Percentiles rank a stretch among this genome's conserved stretches.
Conservation (phyloP, 352 stramenopile species). For the Pythium sp. region DNA sequence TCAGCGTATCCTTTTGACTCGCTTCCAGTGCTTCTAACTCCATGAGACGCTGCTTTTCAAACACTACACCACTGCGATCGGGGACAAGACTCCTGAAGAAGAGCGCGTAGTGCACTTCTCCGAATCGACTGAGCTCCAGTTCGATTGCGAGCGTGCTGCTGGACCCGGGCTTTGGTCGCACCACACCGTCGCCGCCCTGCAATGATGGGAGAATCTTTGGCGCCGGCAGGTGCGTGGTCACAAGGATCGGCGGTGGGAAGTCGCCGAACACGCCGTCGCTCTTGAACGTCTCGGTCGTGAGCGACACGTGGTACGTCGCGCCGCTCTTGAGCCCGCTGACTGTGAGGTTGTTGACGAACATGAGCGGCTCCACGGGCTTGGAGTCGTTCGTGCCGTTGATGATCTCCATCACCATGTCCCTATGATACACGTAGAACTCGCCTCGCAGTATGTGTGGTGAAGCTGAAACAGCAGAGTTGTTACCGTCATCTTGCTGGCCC, state of each 20-base stretch:
- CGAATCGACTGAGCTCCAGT: conserved; percentile 54
- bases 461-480: neutral
- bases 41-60: conserved; percentile 1
- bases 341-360: conserved; percentile 62
- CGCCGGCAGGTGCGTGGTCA: conserved; percentile 51
- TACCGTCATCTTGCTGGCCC: neutral
- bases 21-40: conserved; percentile 19
- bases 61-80: conserved; percentile 27
- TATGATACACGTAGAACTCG: conserved; percentile 30
- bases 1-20: conserved; percentile 4
- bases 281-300: conserved; percentile 63
- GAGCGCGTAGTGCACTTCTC: conserved; percentile 72
- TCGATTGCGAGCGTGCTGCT: conserved; percentile 50
- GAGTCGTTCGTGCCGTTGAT: conserved; percentile 77
- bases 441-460: conserved; percentile 49
- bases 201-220: conserved; percentile 32
- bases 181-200: conserved; percentile 3
- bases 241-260: conserved; percentile 66
- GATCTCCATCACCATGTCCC: conserved; percentile 59
- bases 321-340: conserved; percentile 37
- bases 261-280: conserved; percentile 72
- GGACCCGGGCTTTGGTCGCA: conserved; percentile 36
- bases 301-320: conserved; percentile 70
- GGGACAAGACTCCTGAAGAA: conserved; percentile 60
- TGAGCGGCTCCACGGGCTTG: conserved; percentile 45